Base-by-base conservation (phyloP, 2,329 filamentous ascomycete genomes). In the Epichloe typhina region DNA sequence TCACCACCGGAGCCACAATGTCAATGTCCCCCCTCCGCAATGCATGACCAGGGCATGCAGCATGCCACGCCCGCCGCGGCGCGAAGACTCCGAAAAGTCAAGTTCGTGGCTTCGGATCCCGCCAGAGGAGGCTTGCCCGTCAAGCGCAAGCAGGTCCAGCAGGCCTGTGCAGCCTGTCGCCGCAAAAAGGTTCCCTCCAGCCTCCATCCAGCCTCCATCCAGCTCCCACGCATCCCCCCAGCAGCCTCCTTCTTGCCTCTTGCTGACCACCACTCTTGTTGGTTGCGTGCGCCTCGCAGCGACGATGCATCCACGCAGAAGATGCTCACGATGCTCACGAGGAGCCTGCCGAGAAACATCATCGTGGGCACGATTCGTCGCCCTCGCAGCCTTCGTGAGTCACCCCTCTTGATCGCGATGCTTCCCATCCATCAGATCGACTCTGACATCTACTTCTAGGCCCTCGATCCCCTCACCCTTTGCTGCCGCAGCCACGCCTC, bases 141-240 rank as follows among this genome's bases (percentile, higher is more conserved):
- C 50, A 82, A 82, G 65, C 67, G 78, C 47, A 77, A 77, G 55
- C 79, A 82, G 58, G 76, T 79, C 21, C 71, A 73, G 52, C 76
- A 80, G 33, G 79, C 79, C 4, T 82, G 79, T 54, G 66, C 69
- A 0, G 63, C 67, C 2, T 82, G 79, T 56, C 73, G 78, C 4
- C 73, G 71, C 46, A 73, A 73, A 54, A 80, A 80, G 69, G 74
- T 75, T 47, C 45, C 60, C 21, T 23, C 48, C 5, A 9, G 11
- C 5, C n/a, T 45, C 23, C 13, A 5, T 37, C 12, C 15, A 80
- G 69, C 74, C 75, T 47, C 44, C 60, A 33, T 23, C 50, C 5
- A 19, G 17, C 17, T 19, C 17, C 17, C 17, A 19, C 2, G 17
- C 17, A 9, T 11, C n/a, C 43, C n/a, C 43, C 17, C 17, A 19